Evolutionary conservation across 1,139 yeast species (phyloP), one percentile per base, ranked within the genome.

Genomic region (Dujonia santamariae): DNA sequence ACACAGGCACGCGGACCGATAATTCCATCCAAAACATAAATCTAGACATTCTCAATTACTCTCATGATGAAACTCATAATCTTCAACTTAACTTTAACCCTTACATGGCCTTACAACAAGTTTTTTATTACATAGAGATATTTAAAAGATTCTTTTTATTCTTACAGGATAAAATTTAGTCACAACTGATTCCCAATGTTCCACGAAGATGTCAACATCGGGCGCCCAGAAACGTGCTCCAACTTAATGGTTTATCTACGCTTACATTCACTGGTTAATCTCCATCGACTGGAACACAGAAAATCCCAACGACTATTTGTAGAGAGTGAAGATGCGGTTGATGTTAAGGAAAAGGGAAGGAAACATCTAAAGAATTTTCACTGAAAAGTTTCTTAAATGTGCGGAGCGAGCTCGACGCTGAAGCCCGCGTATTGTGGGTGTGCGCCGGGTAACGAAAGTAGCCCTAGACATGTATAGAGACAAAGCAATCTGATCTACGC

Each of bases 171-270:
- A 38, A 47, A 39, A 60, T 68, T 59, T 68, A 67, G 75, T 56
- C 72, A 63, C 75, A 68, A 68, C 75, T 69, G 75, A 69, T 69
- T 69, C 75, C 75, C 74, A 68, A 59, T 65, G 65, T 64, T 59
- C 69, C 75, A 69, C 54, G 40, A 39, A 46, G 44, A 42, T 51
- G 70, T 69, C 75, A 67, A 67, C 66, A 67, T 56, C 75, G 59
- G 75, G 75, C 74, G 75, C 75, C 75, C 75, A 69, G 75, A 59
- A 69, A 68, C 75, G 75, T 68, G 72, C 75, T 62, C 70, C 71
- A 45, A 41, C 37, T 47, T 32, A 42, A 44, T 41, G 64, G 63
- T 67, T 54, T 32, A 36, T 69, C 63, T 69, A 64, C 74, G 74
- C 75, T 52, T 63, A 15, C 37, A 43, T 46, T 44, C 63, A 55